Conservation (phyloP, 1,284 basidiomycete genomes). For the Rhodotorula sp. region DNA sequence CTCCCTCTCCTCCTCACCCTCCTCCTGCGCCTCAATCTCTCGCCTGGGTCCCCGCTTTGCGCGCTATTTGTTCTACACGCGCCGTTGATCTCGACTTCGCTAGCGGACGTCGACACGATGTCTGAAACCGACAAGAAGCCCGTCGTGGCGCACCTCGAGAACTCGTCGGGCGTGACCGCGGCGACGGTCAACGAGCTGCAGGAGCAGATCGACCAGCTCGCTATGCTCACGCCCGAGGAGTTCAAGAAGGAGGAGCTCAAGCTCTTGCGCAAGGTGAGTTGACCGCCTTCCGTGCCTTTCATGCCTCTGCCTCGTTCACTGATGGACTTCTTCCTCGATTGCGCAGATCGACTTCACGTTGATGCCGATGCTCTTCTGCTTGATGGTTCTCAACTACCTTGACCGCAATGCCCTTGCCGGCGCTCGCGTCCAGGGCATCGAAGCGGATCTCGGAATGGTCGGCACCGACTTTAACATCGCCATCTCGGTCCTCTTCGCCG, state of each 20-base stretch:
- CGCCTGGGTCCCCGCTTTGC: too few relatives aligned
- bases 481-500: slow-evolving; percentile 69
- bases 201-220: slow-evolving; percentile 32
- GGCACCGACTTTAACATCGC: slow-evolving; percentile 66
- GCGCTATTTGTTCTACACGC: too few relatives aligned
- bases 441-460: slow-evolving; percentile 59
- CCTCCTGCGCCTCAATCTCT: too few relatives aligned
- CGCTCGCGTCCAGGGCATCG: slow-evolving; percentile 61
- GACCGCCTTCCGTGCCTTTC: too few relatives aligned
- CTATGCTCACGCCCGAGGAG: slow-evolving; percentile 45
- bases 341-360: slow-evolving; percentile 20
- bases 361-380: slow-evolving; percentile 40
- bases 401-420: slow-evolving; percentile 50
- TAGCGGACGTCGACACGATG: neutral
- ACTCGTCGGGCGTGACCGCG: neutral
- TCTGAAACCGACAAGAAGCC: slow-evolving; percentile 21
- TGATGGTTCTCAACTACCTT: slow-evolving; percentile 49
- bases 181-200: slow-evolving; percentile 16
- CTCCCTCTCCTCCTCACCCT: neutral
- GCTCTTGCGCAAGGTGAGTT: slow-evolving; percentile 60
- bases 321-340: slow-evolving; percentile 7
- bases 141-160: slow-evolving; percentile 18
- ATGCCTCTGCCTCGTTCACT: slow-evolving; percentile 53
- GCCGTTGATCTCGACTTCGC: too few relatives aligned
- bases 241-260: slow-evolving; percentile 54